These are phyloP conservation scores for Melaleuca quinquenervia DNA, from an alignment of 345 rosid species.

Conservation along the genomic window DNA sequence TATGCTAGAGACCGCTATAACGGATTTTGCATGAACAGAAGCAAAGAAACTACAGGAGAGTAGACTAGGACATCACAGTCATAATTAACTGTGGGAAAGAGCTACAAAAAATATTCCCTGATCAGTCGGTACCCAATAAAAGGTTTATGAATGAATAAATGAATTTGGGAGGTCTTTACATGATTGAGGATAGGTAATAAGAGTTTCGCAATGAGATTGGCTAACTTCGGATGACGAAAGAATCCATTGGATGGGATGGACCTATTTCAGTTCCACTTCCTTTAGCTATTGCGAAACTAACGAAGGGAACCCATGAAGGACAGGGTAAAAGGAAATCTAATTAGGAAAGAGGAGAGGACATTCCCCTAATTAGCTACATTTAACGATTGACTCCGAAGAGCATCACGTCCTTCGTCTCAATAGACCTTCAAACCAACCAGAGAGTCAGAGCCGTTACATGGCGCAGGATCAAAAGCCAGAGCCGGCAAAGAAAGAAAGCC, in stretches of 20 bases:
- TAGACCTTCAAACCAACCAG: constrained; percentile 2
- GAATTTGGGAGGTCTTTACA: constrained; percentile 21
- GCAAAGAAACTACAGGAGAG: constrained; percentile 18
- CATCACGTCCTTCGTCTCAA: constrained; percentile 18
- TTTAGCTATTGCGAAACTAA: background rate
- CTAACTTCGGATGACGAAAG: constrained; percentile 9
- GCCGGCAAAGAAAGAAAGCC: background rate
- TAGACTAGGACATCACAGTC: constrained; percentile 3
- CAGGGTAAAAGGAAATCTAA: background rate
- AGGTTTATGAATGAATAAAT: constrained; percentile 3
- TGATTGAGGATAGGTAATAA: background rate
- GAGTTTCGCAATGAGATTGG: background rate
- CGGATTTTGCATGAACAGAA: background rate
- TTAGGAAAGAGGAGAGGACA: constrained; percentile 17
- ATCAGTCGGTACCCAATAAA: constrained; percentile 4
- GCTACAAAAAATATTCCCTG: constrained; percentile 1
- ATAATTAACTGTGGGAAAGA: constrained; percentile 1
- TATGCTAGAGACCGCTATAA: background rate
- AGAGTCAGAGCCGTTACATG: constrained; percentile 22
- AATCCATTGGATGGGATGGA: constrained; percentile 22
- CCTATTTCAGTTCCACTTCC: constrained; percentile 11
- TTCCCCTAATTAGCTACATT: constrained; percentile 19
- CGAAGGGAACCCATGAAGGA: background rate
- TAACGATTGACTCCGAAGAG: constrained; percentile 18
- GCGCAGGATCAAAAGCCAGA: constrained; percentile 3